A percentile compares a stretch with the other conserved stretches of the same genome.
These are phyloP conservation scores for Penicillium macrosclerotiorum DNA, from an alignment of 495 filamentous ascomycete genomes.

Conservation along the genomic window DNA sequence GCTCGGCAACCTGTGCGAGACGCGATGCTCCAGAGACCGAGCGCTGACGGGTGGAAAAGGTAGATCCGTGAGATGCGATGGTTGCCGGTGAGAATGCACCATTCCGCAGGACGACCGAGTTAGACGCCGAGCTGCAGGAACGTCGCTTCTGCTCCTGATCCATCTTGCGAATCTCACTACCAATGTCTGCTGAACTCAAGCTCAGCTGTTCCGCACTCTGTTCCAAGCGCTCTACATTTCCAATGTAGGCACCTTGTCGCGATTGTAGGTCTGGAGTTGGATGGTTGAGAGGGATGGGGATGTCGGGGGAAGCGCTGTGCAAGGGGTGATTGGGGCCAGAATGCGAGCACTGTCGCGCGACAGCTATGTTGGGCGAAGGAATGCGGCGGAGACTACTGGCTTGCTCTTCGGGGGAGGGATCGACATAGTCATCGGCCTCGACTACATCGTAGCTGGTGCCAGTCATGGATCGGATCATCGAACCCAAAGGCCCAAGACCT, in stretches of 20 bases:
- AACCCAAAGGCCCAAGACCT: conserved; percentile 27
- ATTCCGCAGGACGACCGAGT: conserved; percentile 69
- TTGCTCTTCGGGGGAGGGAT: conserved; percentile 27
- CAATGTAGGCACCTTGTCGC: conserved; percentile 67
- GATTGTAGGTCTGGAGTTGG: conserved; percentile 74
- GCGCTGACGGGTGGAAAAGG: conserved; percentile 55
- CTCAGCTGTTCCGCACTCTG: conserved; percentile 79
- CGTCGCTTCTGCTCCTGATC: conserved; percentile 71
- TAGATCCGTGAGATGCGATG: conserved; percentile 62
- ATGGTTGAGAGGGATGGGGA: conserved; percentile 62
- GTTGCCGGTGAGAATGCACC: conserved; percentile 75
- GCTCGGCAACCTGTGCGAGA: conserved; percentile 52
- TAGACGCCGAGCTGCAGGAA: conserved; percentile 47
- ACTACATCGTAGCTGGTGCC: conserved; percentile 45
- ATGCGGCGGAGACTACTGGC: conserved; percentile 28
- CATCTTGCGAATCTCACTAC: conserved; percentile 75
- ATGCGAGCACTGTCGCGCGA: conserved; percentile 28
- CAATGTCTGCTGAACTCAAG: conserved; percentile 72
- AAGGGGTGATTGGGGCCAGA: conserved; percentile 53
- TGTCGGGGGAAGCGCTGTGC: conserved; percentile 58
- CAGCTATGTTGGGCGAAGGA: conserved; percentile 34
- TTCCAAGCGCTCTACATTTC: conserved; percentile 81
- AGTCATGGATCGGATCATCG: conserved; percentile 45
- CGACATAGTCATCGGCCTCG: conserved; percentile 47
- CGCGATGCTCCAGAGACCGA: conserved; percentile 55